Conservation (phyloP, 768 basidiomycete species). For the Phallus indusiatus region DNA sequence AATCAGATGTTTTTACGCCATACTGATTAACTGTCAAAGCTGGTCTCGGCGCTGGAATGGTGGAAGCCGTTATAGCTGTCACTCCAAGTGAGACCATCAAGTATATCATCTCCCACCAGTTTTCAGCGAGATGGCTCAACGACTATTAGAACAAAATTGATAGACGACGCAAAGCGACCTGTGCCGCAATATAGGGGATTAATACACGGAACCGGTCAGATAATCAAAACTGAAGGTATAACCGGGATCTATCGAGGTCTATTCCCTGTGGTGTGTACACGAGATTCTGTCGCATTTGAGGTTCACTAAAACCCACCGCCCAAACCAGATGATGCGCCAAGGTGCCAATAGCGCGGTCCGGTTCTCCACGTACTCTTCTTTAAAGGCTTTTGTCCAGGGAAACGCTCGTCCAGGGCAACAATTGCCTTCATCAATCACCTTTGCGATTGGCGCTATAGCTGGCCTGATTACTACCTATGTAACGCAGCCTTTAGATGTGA, state of each 20-base stretch:
- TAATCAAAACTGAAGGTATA: conserved; percentile 79
- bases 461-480: conserved; percentile 92
- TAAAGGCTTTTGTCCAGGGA: conserved; percentile 90
- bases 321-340: conserved; percentile 84
- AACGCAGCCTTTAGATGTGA: conserved; percentile 82
- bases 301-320: background rate
- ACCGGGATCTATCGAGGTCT: conserved; percentile 82
- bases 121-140: background rate
- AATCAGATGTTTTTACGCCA: background rate
- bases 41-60: conserved; percentile 82
- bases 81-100: conserved; percentile 99
- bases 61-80: conserved; percentile 87
- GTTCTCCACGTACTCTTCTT: conserved; percentile 89
- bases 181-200: conserved; percentile 82
- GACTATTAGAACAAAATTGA: conserved; percentile 80
- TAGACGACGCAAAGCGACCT: conserved; percentile 84
- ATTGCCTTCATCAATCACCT: conserved; percentile 81
- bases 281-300: background rate
- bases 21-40: conserved; percentile 29
- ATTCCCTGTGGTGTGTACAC: conserved; percentile 74
- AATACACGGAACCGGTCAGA: conserved; percentile 71
- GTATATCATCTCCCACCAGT: conserved; percentile 34
- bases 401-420: conserved; percentile 73
- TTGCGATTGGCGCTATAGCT: conserved; percentile 88
- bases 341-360: conserved; percentile 95